A percentile compares a stretch with the other conserved stretches of the same genome.
phyloP scores from a whole-genome alignment of 2,329 filamentous ascomycete genomes.

The Xylaria sp. region DNA sequence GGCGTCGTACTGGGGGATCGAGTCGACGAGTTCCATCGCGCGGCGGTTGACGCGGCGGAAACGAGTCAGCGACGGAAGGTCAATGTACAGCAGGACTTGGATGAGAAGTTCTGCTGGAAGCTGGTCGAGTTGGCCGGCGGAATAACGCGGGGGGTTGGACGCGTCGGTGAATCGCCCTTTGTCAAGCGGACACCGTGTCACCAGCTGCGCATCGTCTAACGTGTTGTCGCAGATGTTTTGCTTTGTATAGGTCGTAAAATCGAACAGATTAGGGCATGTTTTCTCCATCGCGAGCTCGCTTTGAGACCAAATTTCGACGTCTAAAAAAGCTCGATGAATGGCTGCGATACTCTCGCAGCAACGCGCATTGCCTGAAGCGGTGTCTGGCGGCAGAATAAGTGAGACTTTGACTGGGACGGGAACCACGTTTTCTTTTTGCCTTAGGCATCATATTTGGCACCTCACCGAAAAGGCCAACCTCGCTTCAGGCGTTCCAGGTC shows the following conservation, averaged over 20 bases:
- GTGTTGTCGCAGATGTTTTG: constrained; percentile 7
- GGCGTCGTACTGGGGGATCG: background rate
- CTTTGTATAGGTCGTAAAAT: background rate
- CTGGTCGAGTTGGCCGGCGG: constrained; percentile 35
- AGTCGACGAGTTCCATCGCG: constrained; percentile 9
- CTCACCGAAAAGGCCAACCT: too few species aligned
- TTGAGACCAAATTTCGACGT: too few species aligned
- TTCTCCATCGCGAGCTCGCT: too few species aligned
- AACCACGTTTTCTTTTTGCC: too few species aligned
- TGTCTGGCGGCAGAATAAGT: too few species aligned
- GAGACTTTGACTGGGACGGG: too few species aligned
- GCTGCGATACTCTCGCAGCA: too few species aligned
- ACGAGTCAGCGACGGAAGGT: constrained; percentile 41
- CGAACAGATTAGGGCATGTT: too few species aligned
- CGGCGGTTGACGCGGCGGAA: constrained; percentile 45
- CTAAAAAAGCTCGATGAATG: too few species aligned
- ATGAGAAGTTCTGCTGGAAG: constrained; percentile 41
- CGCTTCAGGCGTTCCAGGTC: too few species aligned
- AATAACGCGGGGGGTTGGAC: background rate
- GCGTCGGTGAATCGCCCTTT: background rate
- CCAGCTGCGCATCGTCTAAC: constrained; percentile 4
- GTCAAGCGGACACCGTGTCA: constrained; percentile 10
- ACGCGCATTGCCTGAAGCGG: too few species aligned
- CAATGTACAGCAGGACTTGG: constrained; percentile 38
- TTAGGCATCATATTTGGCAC: too few species aligned